Base-by-base conservation (phyloP, 176 grass and related monocot genomes). In the Alloteropsis semialata region DNA sequence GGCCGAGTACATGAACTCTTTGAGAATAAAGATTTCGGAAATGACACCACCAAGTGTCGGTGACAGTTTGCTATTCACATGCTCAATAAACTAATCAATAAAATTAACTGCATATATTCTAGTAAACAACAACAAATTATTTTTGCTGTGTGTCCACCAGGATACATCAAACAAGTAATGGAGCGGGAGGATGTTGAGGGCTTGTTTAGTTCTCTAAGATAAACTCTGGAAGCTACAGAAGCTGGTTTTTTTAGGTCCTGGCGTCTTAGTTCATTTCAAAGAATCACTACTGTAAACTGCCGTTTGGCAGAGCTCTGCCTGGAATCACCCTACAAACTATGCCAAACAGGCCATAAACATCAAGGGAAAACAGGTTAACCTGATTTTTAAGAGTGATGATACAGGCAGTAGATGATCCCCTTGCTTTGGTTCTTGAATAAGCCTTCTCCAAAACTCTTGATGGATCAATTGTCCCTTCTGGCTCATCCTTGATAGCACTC, bases 381-480 rank as follows among this genome's bases (percentile, higher is more conserved):
- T 96, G 72, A 24, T 94, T 80, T 61, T 87, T 99, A 49, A 99
- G 93, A 88, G 93, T 82, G 68, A 99, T 89, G 69, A 99, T 99
- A 88, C 97, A 99, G 2, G 97, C 97, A 61, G 97, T 99, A 51
- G 97, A 99, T 57, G 93, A 96, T 63, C 97, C 97, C 36, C 87
- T 89, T 72, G 93, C 93, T 83, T 94, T 99, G 36, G 97, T 99
- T 64, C 76, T 87, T 48, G 43, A 59, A 82, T 96, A 99, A 82
- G 97, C 97, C 83, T 94, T 96, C 19, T 99, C 93, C 75, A 99
- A 64, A 73, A 99, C 91, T 77, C 83, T 99, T 75, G 86, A 88
- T 74, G 93, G 97, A 90, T 99, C 91, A 87, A 99, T 86, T 2
- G 38, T 88, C 17, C 93, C 89, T 80, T 91, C 87, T 10, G 93